phyloP scores from a whole-genome alignment of 305 asterid species.

The Withania somnifera region DNA sequence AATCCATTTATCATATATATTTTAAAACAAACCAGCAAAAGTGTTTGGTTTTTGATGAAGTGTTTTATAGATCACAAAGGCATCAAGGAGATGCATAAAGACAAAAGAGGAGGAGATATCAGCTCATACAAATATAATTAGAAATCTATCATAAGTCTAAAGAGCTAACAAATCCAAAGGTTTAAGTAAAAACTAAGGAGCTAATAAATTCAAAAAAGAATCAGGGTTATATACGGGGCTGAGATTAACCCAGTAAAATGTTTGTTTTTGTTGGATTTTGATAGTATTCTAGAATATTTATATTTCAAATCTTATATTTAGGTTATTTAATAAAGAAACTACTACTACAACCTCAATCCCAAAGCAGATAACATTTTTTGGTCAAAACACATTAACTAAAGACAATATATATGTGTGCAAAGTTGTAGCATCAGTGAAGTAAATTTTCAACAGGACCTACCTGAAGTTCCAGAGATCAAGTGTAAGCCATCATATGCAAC shows the following conservation, averaged over 20 bases:
- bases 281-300: neutral
- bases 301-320: neutral
- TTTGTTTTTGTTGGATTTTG: neutral
- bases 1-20: neutral
- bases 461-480: conserved; percentile 94
- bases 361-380: neutral
- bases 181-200: too few species aligned
- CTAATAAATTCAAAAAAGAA: too few species aligned
- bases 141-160: too few species aligned
- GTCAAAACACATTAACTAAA: neutral
- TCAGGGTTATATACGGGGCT: too few species aligned
- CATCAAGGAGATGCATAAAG: too few species aligned
- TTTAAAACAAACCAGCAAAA: neutral
- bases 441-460: conserved; percentile 58
- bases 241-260: too few species aligned
- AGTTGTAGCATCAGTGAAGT: conserved; percentile 50
- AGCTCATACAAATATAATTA: too few species aligned
- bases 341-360: neutral
- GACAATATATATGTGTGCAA: conserved; percentile 13
- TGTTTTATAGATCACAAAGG: too few species aligned
- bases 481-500: conserved; percentile 76
- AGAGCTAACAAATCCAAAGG: too few species aligned
- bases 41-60: neutral
- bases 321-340: neutral
- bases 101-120: too few species aligned